Evolutionary conservation across 805 yeast genomes (phyloP).

Genomic region (Starmera caribaea): DNA sequence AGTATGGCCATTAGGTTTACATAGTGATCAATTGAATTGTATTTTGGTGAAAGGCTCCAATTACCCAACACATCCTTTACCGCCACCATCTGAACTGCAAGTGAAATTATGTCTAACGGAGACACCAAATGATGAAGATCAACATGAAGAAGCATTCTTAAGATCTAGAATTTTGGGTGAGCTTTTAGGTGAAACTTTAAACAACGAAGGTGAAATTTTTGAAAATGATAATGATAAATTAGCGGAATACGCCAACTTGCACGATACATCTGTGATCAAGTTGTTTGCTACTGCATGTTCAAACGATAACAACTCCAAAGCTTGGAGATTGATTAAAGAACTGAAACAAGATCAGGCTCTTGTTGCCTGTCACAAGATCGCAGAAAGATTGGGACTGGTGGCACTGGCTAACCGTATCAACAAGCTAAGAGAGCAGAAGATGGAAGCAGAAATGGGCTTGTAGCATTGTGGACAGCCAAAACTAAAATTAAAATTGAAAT

Average conservation of each 20-base stretch:
- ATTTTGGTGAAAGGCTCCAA: slow-evolving; percentile 60
- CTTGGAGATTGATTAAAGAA: slow-evolving; percentile 58
- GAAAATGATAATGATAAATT: slow-evolving; percentile 45
- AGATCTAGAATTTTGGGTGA: slow-evolving; percentile 54
- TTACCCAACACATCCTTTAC: slow-evolving; percentile 78
- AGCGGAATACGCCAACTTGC: slow-evolving; percentile 39
- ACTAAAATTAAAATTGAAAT: no score
- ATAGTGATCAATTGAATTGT: slow-evolving; percentile 61
- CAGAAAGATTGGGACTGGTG: slow-evolving; percentile 57
- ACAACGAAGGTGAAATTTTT: slow-evolving; percentile 31
- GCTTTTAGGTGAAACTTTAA: slow-evolving; percentile 45
- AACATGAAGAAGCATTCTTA: slow-evolving; percentile 56
- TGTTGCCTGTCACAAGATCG: slow-evolving; percentile 75
- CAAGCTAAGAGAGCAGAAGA: slow-evolving; percentile 41
- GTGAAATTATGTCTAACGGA: slow-evolving; percentile 52
- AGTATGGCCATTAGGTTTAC: slow-evolving; percentile 84
- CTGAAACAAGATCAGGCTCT: slow-evolving; percentile 72
- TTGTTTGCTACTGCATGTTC: slow-evolving; percentile 68
- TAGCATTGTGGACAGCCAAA: no score
- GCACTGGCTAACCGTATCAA: slow-evolving; percentile 44
- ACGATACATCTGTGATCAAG: slow-evolving; percentile 72
- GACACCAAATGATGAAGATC: slow-evolving; percentile 8
- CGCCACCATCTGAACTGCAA: slow-evolving; percentile 73
- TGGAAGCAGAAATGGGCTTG: slow-evolving; percentile 16
- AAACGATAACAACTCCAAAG: slow-evolving; percentile 53